These are phyloP conservation scores for Entomortierella chlamydospora DNA, from an alignment of 192 early-diverging fungal species.

Conservation along the genomic window DNA sequence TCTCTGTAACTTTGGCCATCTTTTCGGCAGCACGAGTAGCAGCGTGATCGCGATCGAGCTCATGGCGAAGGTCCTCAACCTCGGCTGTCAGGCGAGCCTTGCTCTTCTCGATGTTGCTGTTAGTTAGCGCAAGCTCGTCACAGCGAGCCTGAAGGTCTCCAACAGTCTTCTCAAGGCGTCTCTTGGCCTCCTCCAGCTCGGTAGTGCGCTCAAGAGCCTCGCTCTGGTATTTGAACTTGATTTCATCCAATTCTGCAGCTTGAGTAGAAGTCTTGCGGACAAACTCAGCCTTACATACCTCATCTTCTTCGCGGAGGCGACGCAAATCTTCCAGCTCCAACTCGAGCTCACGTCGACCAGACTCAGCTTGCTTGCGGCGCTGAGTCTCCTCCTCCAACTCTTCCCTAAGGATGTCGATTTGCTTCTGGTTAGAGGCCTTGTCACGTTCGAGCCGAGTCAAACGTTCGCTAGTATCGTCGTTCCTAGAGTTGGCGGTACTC, in stretches of 20 bases:
- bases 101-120: constrained; percentile 76
- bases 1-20: constrained; percentile 68
- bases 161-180: constrained; percentile 53
- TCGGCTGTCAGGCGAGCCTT: constrained; percentile 74
- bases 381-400: constrained; percentile 50
- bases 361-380: constrained; percentile 45
- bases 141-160: constrained; percentile 35
- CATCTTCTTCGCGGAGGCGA: constrained; percentile 37
- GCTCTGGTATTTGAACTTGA: constrained; percentile 69
- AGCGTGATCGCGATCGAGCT: constrained; percentile 82
- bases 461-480: constrained; percentile 48
- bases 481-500: constrained; percentile 48
- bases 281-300: constrained; percentile 51
- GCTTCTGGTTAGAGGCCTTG: constrained; percentile 48
- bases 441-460: constrained; percentile 47
- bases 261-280: constrained; percentile 29
- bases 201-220: constrained; percentile 38
- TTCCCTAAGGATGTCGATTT: constrained; percentile 46
- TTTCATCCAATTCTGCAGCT: constrained; percentile 71
- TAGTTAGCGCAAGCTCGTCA: constrained; percentile 65
- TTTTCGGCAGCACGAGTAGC: constrained; percentile 73
- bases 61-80: constrained; percentile 80
- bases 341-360: constrained; percentile 39
- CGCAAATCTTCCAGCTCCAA: constrained; percentile 44
- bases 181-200: constrained; percentile 61